Percentiles rank a stretch among this genome's conserved stretches.
phyloP scores from a whole-genome alignment of 2,329 filamentous ascomycete genomes.

The Colletotrichum theobromicola region DNA sequence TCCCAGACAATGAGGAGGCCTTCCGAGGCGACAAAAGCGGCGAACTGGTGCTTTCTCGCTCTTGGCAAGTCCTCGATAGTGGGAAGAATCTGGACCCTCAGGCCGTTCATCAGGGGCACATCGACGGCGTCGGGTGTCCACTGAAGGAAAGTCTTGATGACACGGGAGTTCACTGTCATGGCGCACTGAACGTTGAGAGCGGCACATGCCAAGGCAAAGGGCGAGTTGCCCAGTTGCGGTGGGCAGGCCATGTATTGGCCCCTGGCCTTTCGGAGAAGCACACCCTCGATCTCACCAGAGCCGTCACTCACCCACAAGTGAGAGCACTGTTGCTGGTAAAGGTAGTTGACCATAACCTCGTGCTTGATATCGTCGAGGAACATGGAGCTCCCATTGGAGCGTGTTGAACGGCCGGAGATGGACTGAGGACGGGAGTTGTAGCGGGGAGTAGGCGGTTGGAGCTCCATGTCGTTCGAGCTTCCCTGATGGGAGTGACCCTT shows the following conservation, averaged over 20 bases:
- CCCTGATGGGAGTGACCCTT: conserved; percentile 34
- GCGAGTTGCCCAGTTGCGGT: conserved; percentile 64
- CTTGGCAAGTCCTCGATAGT: conserved; percentile 72
- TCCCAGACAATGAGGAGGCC: conserved; percentile 82
- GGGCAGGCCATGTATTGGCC: conserved; percentile 78
- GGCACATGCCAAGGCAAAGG: conserved; percentile 68
- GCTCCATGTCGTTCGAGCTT: conserved; percentile 48
- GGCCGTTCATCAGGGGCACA: conserved; percentile 76
- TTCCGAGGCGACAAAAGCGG: conserved; percentile 77
- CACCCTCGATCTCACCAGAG: conserved; percentile 72
- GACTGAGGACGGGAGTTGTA: conserved; percentile 59
- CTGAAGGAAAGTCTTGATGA: conserved; percentile 79
- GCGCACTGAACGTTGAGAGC: conserved; percentile 79
- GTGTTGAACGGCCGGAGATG: conserved; percentile 51
- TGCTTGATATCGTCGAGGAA: conserved; percentile 77
- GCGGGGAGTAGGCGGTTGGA: conserved; percentile 53
- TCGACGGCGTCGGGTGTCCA: conserved; percentile 76
- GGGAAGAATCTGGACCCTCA: conserved; percentile 78
- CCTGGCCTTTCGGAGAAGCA: conserved; percentile 70
- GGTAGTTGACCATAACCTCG: conserved; percentile 83
- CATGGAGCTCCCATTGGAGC: conserved; percentile 54
- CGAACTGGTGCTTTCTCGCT: conserved; percentile 80
- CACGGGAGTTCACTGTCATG: conserved; percentile 81
- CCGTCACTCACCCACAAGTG: conserved; percentile 76
- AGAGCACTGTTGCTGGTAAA: conserved; percentile 80